These are phyloP conservation scores for Mycotypha africana DNA, from an alignment of 371 early-diverging fungal genomes.

Conservation along the genomic window DNA sequence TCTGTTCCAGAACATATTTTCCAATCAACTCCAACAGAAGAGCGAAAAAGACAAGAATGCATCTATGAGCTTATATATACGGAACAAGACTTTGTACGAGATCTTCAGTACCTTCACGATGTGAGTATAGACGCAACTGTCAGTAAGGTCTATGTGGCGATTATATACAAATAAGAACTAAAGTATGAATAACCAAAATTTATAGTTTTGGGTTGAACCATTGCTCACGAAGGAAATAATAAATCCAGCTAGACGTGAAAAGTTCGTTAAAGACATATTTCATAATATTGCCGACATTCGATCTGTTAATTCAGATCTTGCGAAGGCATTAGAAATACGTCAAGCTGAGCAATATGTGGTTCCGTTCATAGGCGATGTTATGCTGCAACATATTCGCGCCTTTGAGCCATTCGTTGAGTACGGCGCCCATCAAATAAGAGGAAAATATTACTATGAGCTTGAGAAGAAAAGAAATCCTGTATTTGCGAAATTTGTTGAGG, in stretches of 20 bases:
- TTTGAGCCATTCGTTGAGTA: conserved; percentile 83
- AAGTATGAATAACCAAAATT: no score
- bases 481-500: conserved; percentile 46
- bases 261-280: conserved; percentile 78
- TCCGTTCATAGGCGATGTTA: conserved; percentile 81
- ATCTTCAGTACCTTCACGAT: conserved; percentile 34
- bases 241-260: conserved; percentile 47
- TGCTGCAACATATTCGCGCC: conserved; percentile 59
- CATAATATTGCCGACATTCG: conserved; percentile 73
- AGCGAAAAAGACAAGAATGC: conserved; percentile 80
- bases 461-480: conserved; percentile 26
- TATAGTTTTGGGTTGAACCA: conserved; percentile 73
- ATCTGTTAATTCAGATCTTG: conserved; percentile 64
- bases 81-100: conserved; percentile 81
- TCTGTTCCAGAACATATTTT: conserved; percentile 65
- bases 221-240: conserved; percentile 64
- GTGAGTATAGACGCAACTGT: conserved; percentile 1
- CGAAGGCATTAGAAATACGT: conserved; percentile 60
- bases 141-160: neutral
- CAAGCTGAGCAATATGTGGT: conserved; percentile 77
- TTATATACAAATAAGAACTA: no score
- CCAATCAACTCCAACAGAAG: conserved; percentile 62
- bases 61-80: conserved; percentile 87
- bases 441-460: conserved; percentile 41
- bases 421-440: conserved; percentile 81